Conservation (phyloP, 2,329 filamentous ascomycete species). For the Aphanoascus verrucosus region DNA sequence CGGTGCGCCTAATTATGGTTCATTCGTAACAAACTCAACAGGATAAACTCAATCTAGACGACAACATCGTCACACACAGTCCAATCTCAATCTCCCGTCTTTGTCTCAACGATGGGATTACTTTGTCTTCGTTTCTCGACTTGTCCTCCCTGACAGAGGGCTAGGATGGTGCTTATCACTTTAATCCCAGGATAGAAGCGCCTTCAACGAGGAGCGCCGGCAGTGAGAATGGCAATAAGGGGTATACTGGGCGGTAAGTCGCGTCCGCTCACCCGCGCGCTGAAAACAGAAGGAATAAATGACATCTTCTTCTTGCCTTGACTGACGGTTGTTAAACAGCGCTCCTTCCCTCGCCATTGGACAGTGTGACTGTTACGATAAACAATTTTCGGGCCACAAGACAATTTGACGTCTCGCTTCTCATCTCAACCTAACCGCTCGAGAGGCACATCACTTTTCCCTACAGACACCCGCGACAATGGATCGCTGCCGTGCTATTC, state of each 20-base stretch:
- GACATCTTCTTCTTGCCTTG: neutral
- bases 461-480: neutral
- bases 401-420: too few species aligned
- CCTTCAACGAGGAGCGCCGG: neutral
- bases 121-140: too few species aligned
- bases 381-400: too few species aligned
- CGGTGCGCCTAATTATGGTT: too few species aligned
- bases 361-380: neutral
- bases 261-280: neutral
- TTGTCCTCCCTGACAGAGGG: too few species aligned
- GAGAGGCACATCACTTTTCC: neutral
- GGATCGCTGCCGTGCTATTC: conserved; percentile 1
- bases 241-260: neutral
- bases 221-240: neutral
- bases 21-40: too few species aligned
- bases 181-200: neutral
- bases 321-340: neutral
- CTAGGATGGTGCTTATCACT: neutral
- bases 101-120: too few species aligned
- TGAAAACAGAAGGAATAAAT: neutral
- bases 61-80: too few species aligned
- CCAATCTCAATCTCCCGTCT: too few species aligned
- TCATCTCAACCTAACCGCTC: too few species aligned
- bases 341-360: neutral
- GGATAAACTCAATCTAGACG: too few species aligned